These are phyloP conservation scores for Fusarium napiforme DNA, from an alignment of 2,329 filamentous ascomycete species.

Conservation along the genomic window DNA sequence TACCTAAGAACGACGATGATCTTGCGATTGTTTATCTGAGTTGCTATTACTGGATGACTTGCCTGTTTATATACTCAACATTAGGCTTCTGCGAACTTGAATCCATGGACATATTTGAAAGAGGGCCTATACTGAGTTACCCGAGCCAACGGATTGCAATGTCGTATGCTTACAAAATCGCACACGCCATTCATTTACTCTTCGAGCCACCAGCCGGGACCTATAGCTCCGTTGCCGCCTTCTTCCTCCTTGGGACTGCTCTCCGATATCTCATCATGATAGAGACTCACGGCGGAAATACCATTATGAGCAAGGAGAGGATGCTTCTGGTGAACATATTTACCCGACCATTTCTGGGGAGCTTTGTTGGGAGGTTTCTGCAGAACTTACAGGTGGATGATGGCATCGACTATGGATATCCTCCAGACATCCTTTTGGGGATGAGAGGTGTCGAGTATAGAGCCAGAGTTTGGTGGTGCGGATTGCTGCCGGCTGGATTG, in stretches of 20 bases:
- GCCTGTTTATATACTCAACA: slow-evolving; percentile 8
- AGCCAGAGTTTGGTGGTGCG: slow-evolving; percentile 28
- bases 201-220: not conserved
- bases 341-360: not conserved
- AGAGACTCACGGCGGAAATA: not conserved
- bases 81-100: slow-evolving; percentile 17
- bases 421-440: not conserved
- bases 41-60: slow-evolving; percentile 21
- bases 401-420: slow-evolving; percentile 10
- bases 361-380: slow-evolving; percentile 12
- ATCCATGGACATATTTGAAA: accelerated
- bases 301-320: not conserved
- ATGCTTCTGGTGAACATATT: not conserved
- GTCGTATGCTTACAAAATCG: slow-evolving; percentile 9
- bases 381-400: slow-evolving; percentile 13
- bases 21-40: slow-evolving; percentile 10
- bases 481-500: not conserved
- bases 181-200: not conserved
- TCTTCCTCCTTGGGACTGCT: slow-evolving; percentile 13
- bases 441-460: slow-evolving; percentile 16
- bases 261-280: slow-evolving; percentile 19
- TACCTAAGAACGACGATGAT: not conserved
- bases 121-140: not conserved
- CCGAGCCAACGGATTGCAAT: not conserved
- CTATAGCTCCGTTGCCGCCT: not conserved